Base-by-base conservation (phyloP, 2,329 filamentous ascomycete species). In the Orbilia blumenaviensis region DNA sequence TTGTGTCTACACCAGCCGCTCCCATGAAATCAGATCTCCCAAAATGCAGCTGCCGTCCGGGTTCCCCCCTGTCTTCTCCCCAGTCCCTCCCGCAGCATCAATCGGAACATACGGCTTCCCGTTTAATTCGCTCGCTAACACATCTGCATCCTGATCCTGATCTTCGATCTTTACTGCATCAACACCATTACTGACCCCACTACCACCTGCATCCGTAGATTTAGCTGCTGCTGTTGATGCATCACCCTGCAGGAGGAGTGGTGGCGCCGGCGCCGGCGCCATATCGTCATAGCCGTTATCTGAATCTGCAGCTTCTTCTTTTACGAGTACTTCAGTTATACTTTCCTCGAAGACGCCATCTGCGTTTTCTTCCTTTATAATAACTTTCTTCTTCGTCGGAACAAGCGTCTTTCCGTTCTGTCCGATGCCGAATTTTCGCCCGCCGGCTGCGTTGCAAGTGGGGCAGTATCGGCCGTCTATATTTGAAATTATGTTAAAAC, bases 61-160 rank as follows among this genome's bases (percentile, higher is more conserved):
- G 52, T 77, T 77, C 0, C 73, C 73, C 54, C 73, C 73, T 48
- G 73, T 77, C 29, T 46, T 66, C 66, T 72, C 61, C 36, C 73
- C 73, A 27, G 73, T 77, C 42, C 73, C 73, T 23, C 73, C 73
- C 42, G 73, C 73, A 41, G 73, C 73, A 67, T 77, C 73, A 48
- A 77, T 72, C 50, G 73, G 73, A 58, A 67, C 56, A 38, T 77
- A 77, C 60, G 73, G 66, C 56, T 77, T 77, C 14, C 44, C 32
- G 9, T 72, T 58, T 58, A 48, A 66, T 77, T 77, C 64, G 64
- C 72, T 69, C 72, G 64, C 64, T 68, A 58, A 38, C 36, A 18
- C 36, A 7, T 46, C 36, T 46, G 14, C 18, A 14, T 46, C 58
- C 44, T 21, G n/a, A 48, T 48, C 66, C 21, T 75, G 41, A 36